Conservation (phyloP, 1,284 basidiomycete species). For the Pyrrhoderma noxium region DNA sequence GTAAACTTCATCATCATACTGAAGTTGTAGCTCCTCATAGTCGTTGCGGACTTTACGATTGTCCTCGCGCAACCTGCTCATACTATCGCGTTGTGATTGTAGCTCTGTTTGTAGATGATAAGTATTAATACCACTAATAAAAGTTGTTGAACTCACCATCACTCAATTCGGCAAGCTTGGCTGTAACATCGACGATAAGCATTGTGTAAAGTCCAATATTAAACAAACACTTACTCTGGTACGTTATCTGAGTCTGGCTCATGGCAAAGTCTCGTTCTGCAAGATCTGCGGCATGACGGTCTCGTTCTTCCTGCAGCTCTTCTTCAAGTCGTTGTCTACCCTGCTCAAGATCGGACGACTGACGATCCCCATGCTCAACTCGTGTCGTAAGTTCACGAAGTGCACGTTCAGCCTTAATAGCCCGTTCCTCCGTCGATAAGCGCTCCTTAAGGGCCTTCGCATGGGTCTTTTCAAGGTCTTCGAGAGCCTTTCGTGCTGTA, state of each 20-base stretch:
- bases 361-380: constrained; percentile 61
- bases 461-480: constrained; percentile 57
- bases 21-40: constrained; percentile 68
- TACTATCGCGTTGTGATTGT: constrained; percentile 66
- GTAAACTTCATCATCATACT: constrained; percentile 72
- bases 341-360: constrained; percentile 58
- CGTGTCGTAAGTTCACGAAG: constrained; percentile 56
- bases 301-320: constrained; percentile 70
- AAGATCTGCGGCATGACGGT: constrained; percentile 70
- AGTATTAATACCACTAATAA: constrained; percentile 1
- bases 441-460: constrained; percentile 46
- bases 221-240: constrained; percentile 48
- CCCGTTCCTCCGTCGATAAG: constrained; percentile 43
- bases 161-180: constrained; percentile 67
- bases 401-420: constrained; percentile 47
- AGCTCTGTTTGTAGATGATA: constrained; percentile 40
- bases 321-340: constrained; percentile 60
- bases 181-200: constrained; percentile 30
- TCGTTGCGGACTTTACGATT: constrained; percentile 71
- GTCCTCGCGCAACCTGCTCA: constrained; percentile 72
- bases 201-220: neutral
- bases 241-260: constrained; percentile 77
- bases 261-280: constrained; percentile 69
- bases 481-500: constrained; percentile 52
- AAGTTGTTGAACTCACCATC: constrained; percentile 45